Evolutionary conservation across 2,329 filamentous ascomycete genomes (phyloP).

Genomic region (Penicillium sp.): DNA sequence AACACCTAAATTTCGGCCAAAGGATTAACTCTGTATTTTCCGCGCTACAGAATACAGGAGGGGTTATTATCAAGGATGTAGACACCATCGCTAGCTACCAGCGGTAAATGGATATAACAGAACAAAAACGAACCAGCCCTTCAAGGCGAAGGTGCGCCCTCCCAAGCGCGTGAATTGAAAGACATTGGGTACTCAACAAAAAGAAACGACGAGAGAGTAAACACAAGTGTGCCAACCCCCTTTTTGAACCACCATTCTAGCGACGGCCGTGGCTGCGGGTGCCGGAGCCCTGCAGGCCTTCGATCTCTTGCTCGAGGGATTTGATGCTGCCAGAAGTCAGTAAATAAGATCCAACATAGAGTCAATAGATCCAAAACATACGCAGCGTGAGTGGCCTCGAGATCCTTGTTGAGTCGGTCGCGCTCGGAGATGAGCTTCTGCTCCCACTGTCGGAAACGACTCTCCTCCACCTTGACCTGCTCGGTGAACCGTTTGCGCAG

Average conservation of each 20-base stretch:
- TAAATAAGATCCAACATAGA: background rate
- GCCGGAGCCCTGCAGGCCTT: slow-evolving; percentile 87
- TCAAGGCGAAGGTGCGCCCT: slow-evolving; percentile 39
- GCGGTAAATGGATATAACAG: slow-evolving; percentile 45
- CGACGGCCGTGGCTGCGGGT: slow-evolving; percentile 92
- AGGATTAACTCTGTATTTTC: slow-evolving; percentile 48
- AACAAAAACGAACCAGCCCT: slow-evolving; percentile 41
- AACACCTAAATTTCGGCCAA: slow-evolving; percentile 12
- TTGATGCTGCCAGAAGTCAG: slow-evolving; percentile 54
- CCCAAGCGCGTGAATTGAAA: slow-evolving; percentile 39
- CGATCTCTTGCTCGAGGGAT: slow-evolving; percentile 79
- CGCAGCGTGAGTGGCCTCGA: slow-evolving; percentile 94
- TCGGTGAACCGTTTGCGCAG: slow-evolving; percentile 99
- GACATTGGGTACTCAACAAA: slow-evolving; percentile 46
- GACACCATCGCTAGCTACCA: slow-evolving; percentile 51
- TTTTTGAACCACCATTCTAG: slow-evolving; percentile 57
- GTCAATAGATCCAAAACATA: slow-evolving; percentile 41
- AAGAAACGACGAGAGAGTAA: slow-evolving; percentile 41
- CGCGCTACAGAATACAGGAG: slow-evolving; percentile 48
- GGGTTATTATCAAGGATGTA: slow-evolving; percentile 51
- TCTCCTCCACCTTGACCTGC: slow-evolving; percentile 99
- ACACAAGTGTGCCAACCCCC: slow-evolving; percentile 35
- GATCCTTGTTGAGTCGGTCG: slow-evolving; percentile 98
- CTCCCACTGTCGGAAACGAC: slow-evolving; percentile 99
- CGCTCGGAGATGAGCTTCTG: slow-evolving; percentile 99